phyloP scores from a whole-genome alignment of 202 grass and related monocot genomes.

The Elaeis oleifera region DNA sequence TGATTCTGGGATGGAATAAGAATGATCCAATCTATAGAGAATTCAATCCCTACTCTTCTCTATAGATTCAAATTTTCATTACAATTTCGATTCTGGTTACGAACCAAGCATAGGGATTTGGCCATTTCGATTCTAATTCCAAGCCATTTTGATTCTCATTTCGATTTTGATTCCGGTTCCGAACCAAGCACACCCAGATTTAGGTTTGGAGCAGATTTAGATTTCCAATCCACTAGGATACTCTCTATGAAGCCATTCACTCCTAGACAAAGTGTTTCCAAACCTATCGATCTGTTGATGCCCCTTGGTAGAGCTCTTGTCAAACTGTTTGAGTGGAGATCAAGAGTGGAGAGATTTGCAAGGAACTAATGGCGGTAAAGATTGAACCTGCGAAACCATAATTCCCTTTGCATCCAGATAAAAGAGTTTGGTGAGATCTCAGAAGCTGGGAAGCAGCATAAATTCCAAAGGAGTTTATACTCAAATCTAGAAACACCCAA shows the following conservation, averaged over 20 bases:
- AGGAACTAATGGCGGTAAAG: slow-evolving; percentile 54
- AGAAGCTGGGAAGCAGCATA: slow-evolving; percentile 38
- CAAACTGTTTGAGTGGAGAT: slow-evolving; percentile 75
- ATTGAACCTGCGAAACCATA: slow-evolving; percentile 51
- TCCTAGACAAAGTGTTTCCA: slow-evolving; percentile 50
- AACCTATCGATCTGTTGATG: slow-evolving; percentile 39
- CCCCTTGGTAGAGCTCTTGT: slow-evolving; percentile 46
- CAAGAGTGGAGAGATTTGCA: slow-evolving; percentile 53
- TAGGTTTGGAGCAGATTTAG: slow-evolving; percentile 47
- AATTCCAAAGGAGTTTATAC: slow-evolving; percentile 41
- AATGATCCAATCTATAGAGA: too few relatives aligned
- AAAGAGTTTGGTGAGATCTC: slow-evolving; percentile 50
- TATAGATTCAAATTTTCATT: too few relatives aligned
- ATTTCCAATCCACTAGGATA: slow-evolving; percentile 38
- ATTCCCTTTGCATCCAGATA: slow-evolving; percentile 59
- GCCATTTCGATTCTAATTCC: too few relatives aligned
- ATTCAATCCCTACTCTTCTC: too few relatives aligned
- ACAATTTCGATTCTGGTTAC: too few relatives aligned
- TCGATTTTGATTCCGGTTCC: too few relatives aligned
- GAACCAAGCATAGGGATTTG: too few relatives aligned
- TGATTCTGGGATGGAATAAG: too few relatives aligned
- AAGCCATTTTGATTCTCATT: too few relatives aligned
- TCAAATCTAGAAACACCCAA: slow-evolving; percentile 56
- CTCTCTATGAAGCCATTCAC: slow-evolving; percentile 46
- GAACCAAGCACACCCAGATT: slow-evolving; percentile 13